phyloP scores from a whole-genome alignment of 129 eudicot genomes.

The Apium graveolens region DNA sequence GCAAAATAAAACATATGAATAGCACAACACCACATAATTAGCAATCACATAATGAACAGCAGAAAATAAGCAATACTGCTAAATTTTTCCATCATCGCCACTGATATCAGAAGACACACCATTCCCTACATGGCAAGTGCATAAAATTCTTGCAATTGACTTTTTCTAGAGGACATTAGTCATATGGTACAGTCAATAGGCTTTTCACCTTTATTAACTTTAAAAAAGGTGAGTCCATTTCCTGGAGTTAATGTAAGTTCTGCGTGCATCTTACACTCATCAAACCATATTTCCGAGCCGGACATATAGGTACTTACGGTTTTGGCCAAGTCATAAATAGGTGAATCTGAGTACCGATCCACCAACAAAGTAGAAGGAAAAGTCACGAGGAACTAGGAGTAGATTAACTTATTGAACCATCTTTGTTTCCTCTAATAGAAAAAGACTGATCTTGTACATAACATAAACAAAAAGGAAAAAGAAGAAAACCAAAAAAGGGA shows the following conservation, averaged over 20 bases:
- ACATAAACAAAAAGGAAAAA: not conserved
- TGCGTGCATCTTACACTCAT: not conserved
- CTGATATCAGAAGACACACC: not conserved
- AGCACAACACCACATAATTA: not conserved
- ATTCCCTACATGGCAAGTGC: not conserved
- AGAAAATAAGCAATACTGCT: not conserved
- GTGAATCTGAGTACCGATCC: constrained; percentile 45
- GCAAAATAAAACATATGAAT: not conserved
- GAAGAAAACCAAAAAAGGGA: not conserved
- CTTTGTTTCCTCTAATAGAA: constrained; percentile 7
- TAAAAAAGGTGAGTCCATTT: not conserved
- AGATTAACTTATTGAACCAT: constrained; percentile 3
- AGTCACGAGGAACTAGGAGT: constrained; percentile 45
- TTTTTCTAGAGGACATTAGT: constrained; percentile 6
- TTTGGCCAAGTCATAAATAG: constrained; percentile 24
- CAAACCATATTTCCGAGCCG: not conserved
- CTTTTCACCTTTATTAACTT: not conserved
- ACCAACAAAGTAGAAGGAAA: constrained; percentile 41
- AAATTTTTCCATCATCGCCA: not conserved
- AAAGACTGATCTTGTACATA: constrained; percentile 6
- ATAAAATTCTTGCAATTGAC: not conserved
- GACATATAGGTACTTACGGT: not conserved
- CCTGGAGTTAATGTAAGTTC: not conserved
- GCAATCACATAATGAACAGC: not conserved
- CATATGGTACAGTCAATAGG: constrained; percentile 23